Base-by-base conservation (phyloP, 1,139 yeast genomes). In the Lodderomyces theae region DNA sequence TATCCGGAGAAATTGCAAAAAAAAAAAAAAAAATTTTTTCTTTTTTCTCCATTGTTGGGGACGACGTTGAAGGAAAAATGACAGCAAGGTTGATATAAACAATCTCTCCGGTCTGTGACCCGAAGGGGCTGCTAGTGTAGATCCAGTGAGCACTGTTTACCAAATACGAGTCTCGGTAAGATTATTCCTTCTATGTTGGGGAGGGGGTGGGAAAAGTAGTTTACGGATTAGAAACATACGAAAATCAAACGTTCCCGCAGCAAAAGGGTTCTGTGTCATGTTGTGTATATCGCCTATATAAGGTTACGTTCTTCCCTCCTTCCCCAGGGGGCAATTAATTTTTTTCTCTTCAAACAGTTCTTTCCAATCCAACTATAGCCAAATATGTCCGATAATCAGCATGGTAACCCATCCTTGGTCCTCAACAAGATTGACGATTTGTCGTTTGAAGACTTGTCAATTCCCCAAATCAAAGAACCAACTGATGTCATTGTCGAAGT, bases 401-500 rank as follows among this genome's bases (percentile, higher is more conserved):
- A 13, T 28, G 44, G 54, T 31, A 83, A 83, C 57, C 88, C 87
- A 13, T 79, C 90, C 2, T 77, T 87, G 48, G 88, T 87, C 9
- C 70, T 87, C 37, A 74, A 79, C 57, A 75, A 79, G 55, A 66
- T 80, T 49, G 80, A 81, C 53, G 79, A 79, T 46, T 84, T 86
- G 50, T 64, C 70, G 25, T 77, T 79, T 50, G 90, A 84, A 62
- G 73, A 79, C 40, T 75, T 80, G 48, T 82, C 85, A 8, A 66
- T 79, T 26, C 95, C 95, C 10, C 64, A 66, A 51, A 66, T 85
- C 47, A 56, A 58, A 8, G 81, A 80, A 47, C 82, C 84, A 35
- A 78, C 78, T 51, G 85, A 79, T 48, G 96, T 88, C 35, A 76
- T 84, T 51, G 79, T 88, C 21, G 82, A 81, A 41, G 84, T 88